Conservation (phyloP, 371 early-diverging fungal species). For the Blyttiomyces sp. region DNA sequence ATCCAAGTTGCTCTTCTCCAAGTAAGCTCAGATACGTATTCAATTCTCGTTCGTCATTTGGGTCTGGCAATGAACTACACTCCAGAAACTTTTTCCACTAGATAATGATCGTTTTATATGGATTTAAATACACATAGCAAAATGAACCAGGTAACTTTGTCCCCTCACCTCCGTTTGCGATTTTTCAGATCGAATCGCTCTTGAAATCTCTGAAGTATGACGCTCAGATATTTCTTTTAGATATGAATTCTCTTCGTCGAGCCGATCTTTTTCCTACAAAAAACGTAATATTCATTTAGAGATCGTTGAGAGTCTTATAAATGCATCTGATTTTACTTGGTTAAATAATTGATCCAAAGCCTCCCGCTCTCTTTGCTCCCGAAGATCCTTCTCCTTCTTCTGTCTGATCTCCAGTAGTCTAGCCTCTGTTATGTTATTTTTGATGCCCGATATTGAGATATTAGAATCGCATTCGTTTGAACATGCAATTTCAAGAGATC, state of each 20-base stretch:
- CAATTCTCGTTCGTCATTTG: constrained; percentile 39
- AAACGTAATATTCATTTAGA: neutral
- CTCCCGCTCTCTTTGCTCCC: constrained; percentile 35
- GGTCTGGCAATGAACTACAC: constrained; percentile 43
- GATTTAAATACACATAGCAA: neutral
- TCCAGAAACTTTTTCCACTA: constrained; percentile 44
- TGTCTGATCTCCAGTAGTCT: constrained; percentile 29
- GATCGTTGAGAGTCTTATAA: neutral
- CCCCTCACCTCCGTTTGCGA: neutral
- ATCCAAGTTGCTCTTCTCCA: constrained; percentile 28
- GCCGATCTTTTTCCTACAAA: constrained; percentile 23
- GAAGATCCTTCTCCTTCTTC: constrained; percentile 34
- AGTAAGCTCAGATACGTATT: constrained; percentile 43
- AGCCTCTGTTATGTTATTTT: constrained; percentile 22
- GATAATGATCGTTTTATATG: neutral
- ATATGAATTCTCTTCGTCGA: constrained; percentile 30
- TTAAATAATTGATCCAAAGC: constrained; percentile 33
- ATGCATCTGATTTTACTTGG: constrained; percentile 14
- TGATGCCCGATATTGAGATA: neutral
- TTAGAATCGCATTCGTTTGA: neutral
- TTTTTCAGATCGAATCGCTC: neutral
- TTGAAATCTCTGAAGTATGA: too few species aligned
- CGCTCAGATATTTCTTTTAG: constrained; percentile 3
- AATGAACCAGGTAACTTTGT: neutral
- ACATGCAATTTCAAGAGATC: neutral